A percentile compares a stretch with the other conserved stretches of the same genome.
Conservation (phyloP, 2,329 filamentous ascomycete species). For the Neofusicoccum laricinum region DNA sequence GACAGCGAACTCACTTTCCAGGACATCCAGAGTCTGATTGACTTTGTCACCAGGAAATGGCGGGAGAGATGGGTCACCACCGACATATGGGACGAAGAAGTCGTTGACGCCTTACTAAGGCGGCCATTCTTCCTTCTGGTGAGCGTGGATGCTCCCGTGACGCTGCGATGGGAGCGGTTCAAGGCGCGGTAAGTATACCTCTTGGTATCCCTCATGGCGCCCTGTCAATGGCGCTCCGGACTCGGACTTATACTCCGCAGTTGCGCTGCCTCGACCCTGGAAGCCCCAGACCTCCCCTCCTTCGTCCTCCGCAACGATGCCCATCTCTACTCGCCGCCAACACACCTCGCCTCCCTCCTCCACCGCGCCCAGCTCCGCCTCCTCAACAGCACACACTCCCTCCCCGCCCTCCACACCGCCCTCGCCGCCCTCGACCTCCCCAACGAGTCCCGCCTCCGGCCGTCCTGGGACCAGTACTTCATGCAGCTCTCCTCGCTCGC, state of each 20-base stretch:
- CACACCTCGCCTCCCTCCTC: conserved; percentile 72
- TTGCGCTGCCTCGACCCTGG: conserved; percentile 47
- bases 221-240: not conserved
- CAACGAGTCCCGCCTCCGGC: conserved; percentile 75
- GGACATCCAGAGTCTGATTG: conserved; percentile 66
- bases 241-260: conserved; percentile 27
- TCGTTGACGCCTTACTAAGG: conserved; percentile 71
- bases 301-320: conserved; percentile 66
- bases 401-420: conserved; percentile 68
- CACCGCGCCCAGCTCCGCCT: conserved; percentile 79
- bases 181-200: conserved; percentile 47
- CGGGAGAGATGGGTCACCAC: conserved; percentile 80
- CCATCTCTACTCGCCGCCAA: conserved; percentile 66
- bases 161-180: conserved; percentile 78
- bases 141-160: conserved; percentile 86
- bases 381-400: conserved; percentile 75
- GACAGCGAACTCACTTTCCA: conserved; percentile 35
- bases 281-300: conserved; percentile 54
- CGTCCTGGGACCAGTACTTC: conserved; percentile 95
- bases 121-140: conserved; percentile 92
- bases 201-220: too few species aligned
- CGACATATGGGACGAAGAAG: conserved; percentile 69
- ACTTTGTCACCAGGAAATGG: conserved; percentile 86
- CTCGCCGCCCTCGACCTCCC: conserved; percentile 73
- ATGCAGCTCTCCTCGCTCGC: conserved; percentile 95